These are phyloP conservation scores for Monascus ruber DNA, from an alignment of 2,329 filamentous ascomycete genomes.

Conservation along the genomic window DNA sequence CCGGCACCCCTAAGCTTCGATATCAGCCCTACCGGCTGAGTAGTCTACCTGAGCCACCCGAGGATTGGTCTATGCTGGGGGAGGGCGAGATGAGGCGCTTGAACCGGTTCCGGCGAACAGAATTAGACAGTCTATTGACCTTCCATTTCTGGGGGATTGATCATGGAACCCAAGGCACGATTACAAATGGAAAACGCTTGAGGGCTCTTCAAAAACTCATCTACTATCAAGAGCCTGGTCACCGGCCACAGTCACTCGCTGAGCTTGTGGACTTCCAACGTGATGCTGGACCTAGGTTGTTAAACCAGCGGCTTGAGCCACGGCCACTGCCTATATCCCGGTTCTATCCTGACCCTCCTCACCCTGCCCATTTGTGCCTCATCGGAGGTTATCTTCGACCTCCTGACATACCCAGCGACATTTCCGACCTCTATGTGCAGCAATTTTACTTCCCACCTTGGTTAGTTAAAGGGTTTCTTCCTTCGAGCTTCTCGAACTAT, in stretches of 20 bases:
- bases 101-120: neutral
- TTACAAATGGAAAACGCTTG: slow-evolving; percentile 1
- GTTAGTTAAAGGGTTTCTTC: too few relatives aligned
- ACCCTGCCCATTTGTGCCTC: neutral
- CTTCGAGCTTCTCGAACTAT: too few relatives aligned
- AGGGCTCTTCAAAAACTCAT: slow-evolving; percentile 13
- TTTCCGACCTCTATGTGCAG: too few relatives aligned
- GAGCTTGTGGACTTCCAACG: slow-evolving; percentile 10
- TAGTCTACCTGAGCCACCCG: slow-evolving; percentile 4
- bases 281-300: slow-evolving; percentile 22
- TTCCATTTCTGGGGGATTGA: slow-evolving; percentile 19
- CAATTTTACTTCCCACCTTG: too few relatives aligned
- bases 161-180: neutral
- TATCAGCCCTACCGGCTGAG: neutral
- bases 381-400: too few relatives aligned
- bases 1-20: too few relatives aligned
- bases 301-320: slow-evolving; percentile 8
- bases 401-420: too few relatives aligned
- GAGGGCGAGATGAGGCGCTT: neutral
- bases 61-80: slow-evolving; percentile 4
- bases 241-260: slow-evolving; percentile 6
- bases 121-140: slow-evolving; percentile 3
- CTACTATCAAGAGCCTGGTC: slow-evolving; percentile 11
- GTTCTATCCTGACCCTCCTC: slow-evolving; percentile 1
- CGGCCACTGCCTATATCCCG: neutral